phyloP scores from a whole-genome alignment of 768 basidiomycete genomes.

The Butyriboletus loyo region DNA sequence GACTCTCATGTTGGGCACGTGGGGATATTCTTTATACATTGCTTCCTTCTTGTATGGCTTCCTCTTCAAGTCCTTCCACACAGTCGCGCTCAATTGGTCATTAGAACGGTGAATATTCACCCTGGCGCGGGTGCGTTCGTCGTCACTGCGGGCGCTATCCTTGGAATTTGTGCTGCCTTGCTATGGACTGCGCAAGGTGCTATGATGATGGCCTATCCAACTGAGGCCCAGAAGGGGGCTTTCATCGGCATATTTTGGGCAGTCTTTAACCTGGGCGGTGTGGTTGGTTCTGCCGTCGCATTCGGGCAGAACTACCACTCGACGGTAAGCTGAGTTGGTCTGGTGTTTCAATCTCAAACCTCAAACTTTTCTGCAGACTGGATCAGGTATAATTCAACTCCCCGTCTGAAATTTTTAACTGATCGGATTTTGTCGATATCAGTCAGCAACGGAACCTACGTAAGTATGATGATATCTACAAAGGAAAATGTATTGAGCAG shows the following conservation, averaged over 20 bases:
- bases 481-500: not conserved
- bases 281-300: conserved; percentile 74
- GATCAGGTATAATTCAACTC: conserved; percentile 22
- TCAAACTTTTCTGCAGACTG: conserved; percentile 17
- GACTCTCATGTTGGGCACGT: conserved; percentile 49
- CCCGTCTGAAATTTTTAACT: not conserved
- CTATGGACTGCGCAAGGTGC: conserved; percentile 53
- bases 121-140: conserved; percentile 44
- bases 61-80: not conserved
- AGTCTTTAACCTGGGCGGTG: conserved; percentile 78
- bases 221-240: conserved; percentile 54
- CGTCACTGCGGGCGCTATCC: conserved; percentile 46
- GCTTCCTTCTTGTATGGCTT: conserved; percentile 42
- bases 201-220: conserved; percentile 56
- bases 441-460: conserved; percentile 80
- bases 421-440: not conserved
- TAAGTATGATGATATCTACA: conserved; percentile 45
- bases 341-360: not conserved
- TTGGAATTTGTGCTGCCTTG: conserved; percentile 49
- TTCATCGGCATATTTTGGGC: conserved; percentile 55
- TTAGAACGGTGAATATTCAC: conserved; percentile 44
- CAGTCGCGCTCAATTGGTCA: not conserved
- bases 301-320: conserved; percentile 69
- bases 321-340: conserved; percentile 37
- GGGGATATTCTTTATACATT: conserved; percentile 51